Percentiles rank a stretch among this genome's conserved stretches.
These are phyloP conservation scores for Amanita inopinata DNA, from an alignment of 768 basidiomycete genomes.

Conservation along the genomic window DNA sequence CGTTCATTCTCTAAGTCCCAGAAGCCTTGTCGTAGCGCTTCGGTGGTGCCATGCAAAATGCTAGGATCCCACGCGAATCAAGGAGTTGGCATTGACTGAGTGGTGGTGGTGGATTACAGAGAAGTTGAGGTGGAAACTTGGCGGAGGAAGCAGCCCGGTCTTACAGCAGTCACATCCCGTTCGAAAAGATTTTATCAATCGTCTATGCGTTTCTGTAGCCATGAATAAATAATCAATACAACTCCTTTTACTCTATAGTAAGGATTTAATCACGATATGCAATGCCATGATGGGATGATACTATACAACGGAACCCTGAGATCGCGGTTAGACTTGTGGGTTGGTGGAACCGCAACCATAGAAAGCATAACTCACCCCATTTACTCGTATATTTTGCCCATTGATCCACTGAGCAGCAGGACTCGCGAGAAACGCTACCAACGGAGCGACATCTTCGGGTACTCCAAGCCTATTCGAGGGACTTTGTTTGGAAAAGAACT, in stretches of 20 bases:
- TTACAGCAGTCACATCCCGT: too few relatives aligned
- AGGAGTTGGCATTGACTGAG: too few relatives aligned
- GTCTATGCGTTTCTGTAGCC: too few relatives aligned
- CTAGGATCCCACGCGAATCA: not conserved
- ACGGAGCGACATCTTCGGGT: conserved; percentile 43
- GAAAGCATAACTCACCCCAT: conserved; percentile 34
- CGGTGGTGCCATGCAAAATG: not conserved
- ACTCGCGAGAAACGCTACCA: conserved; percentile 44
- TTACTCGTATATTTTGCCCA: conserved; percentile 46
- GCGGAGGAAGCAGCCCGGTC: too few relatives aligned
- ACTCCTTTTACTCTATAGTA: too few relatives aligned
- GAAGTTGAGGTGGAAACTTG: too few relatives aligned
- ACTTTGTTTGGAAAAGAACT: conserved; percentile 32
- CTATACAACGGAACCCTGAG: conserved; percentile 9
- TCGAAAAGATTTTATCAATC: too few relatives aligned
- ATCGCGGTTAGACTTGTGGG: not conserved
- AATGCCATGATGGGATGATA: too few relatives aligned
- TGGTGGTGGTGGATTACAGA: too few relatives aligned
- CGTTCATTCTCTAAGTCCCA: not conserved
- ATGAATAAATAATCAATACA: too few relatives aligned
- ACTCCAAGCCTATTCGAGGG: conserved; percentile 37
- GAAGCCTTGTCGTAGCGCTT: too few relatives aligned
- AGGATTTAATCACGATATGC: too few relatives aligned
- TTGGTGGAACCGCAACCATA: not conserved
- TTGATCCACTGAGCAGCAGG: conserved; percentile 48